phyloP scores from a whole-genome alignment of 2,329 filamentous ascomycete species.

The Sporothrix dimorphospora region DNA sequence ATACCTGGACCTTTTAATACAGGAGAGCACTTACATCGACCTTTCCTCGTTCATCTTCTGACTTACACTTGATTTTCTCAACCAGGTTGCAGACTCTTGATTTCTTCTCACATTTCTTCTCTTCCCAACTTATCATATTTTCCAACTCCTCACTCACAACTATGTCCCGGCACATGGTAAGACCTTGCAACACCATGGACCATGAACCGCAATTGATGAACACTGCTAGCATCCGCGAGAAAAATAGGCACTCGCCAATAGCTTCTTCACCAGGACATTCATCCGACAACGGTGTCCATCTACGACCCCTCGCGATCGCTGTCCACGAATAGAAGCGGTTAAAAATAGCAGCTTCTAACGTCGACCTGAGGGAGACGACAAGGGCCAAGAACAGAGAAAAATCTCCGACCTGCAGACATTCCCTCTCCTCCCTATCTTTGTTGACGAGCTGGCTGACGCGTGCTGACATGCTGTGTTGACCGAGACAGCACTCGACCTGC shows the following conservation, averaged over 20 bases:
- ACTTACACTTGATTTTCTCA: not conserved
- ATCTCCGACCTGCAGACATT: too few relatives aligned
- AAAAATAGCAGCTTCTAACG: not conserved
- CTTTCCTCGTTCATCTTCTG: not conserved
- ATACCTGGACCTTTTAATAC: not conserved
- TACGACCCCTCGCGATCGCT: not conserved
- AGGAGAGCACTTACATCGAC: not conserved
- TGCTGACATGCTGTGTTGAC: not conserved
- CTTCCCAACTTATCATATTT: not conserved
- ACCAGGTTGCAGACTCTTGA: not conserved
- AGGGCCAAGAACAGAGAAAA: not conserved
- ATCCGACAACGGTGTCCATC: conserved; percentile 3
- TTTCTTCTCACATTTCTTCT: not conserved
- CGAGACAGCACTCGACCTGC: not conserved
- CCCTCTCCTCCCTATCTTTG: not conserved
- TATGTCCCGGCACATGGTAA: not conserved
- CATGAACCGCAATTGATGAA: not conserved
- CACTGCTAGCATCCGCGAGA: not conserved
- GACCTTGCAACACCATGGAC: not conserved
- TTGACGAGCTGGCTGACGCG: conserved; percentile 24
- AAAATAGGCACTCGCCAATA: conserved; percentile 13
- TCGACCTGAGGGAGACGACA: not conserved
- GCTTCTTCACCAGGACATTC: not conserved
- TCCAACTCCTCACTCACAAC: not conserved
- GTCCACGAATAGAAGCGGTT: not conserved